Evolutionary conservation across 148 eudicot genomes (phyloP), one percentile per base, ranked within the genome.

Genomic region (Cornus florida): DNA sequence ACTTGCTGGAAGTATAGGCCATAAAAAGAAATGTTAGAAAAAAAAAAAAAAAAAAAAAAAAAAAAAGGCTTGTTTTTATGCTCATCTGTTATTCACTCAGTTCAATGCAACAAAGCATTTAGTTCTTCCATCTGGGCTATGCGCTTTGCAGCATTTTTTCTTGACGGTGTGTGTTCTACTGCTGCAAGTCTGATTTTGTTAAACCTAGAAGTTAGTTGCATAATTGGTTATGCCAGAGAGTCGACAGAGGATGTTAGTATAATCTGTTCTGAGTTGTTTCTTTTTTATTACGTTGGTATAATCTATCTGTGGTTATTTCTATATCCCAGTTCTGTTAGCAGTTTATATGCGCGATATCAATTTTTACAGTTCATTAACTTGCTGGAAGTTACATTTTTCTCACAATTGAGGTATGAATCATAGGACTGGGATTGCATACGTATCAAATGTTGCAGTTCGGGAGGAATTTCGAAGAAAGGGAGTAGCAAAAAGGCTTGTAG

Each of bases 381-480:
- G 11, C 19, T 67, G 72, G 19, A 43, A 41, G 10, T 31, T 10
- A 14, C 13, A 75, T 48, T n/a, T 73, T 77, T 77, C 53, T 69
- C 53, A 33, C 38, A 76, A 76, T 65, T 64, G 70, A 62, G 31
- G 60, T 39, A 31, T 72, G 69, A 19, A 31, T 82, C 77, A 62
- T 91, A 95, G 98, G 92, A 87, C 75, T 22, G 97, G 94, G 11
- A 87, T 95, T 77, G 98, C 97, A 39, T 95, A 95, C 81, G 75
- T 95, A 78, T 95, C 98, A 73, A 95, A 95, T 65, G 98, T 95
- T 50, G 98, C 98, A 38, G 98, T 95, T 41, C 84, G 98, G 71
- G 97, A 93, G 69, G 92, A 82, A 77, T 95, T 78, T 72, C 88
- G 98, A 71, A 81, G 96, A 48, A 92, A 89, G 76, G 98, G 98